Evolutionary conservation across 2,329 filamentous ascomycete species (phyloP), one percentile per base, ranked within the genome.

Genomic region (Fusarium anguioides): DNA sequence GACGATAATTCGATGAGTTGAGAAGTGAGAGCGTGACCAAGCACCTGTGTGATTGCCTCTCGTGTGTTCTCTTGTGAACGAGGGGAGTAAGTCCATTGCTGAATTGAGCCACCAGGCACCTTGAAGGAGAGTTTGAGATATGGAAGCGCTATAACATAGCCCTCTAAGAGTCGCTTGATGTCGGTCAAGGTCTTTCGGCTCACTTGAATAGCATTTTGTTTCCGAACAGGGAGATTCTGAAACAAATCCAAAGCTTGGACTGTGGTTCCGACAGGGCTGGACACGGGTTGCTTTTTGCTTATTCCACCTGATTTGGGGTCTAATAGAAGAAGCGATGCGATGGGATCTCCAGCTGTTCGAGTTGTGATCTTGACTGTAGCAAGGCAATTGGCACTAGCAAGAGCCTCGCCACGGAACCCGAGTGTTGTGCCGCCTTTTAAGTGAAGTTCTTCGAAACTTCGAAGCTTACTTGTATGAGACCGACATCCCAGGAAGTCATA

Each of bases 351-450:
- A 29, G 85, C 80, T 4, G 87, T 87, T 63, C 87, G 86, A 5
- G 91, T 94, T 15, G 83, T 90, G 48, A 94, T 79, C 9, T 78
- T 80, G 40, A 94, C 78, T 5, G 82, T 81, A 35, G 87, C 87
- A 57, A 92, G 74, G 39, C 85, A 82, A 60, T 87, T 89, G 59
- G 84, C 83, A 75, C 87, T 89, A 36, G 91, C 89, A 60, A 95
- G 79, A 17, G 91, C 91, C 72, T 93, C 87, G 20, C 92, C 92
- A 33, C 92, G 86, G 72, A 94, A 95, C 3, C 92, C 92, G n/a
- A 94, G 82, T 29, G 84, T 89, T 40, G 79, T 81, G 2, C 85
- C 84, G 9, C 85, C 87, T 20, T 89, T 78, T 3, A 72, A 75
- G 48, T 79, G 81, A 35, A 94, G 79, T 47, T 94, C 89, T 1